Percentiles rank a stretch among this genome's conserved stretches.
Evolutionary conservation across 2,329 filamentous ascomycete genomes (phyloP).

Genomic region (Lizonia empirigonia): DNA sequence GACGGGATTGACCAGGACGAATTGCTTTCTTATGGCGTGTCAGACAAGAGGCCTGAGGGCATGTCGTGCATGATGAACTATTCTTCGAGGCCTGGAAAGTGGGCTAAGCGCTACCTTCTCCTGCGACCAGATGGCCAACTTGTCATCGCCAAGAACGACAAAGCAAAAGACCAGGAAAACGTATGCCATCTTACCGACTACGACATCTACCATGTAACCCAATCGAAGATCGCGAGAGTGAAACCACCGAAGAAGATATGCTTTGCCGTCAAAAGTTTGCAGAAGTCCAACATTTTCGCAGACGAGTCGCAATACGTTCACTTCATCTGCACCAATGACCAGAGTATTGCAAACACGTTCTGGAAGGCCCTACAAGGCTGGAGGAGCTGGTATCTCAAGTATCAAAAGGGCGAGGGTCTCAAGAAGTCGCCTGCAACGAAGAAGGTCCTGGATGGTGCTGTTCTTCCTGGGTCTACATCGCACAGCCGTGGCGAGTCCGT

Average conservation of each 20-base stretch:
- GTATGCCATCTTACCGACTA: slow-evolving; percentile 90
- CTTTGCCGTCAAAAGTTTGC: slow-evolving; percentile 89
- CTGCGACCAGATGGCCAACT: slow-evolving; percentile 75
- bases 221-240: slow-evolving; percentile 70
- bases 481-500: slow-evolving; percentile 46
- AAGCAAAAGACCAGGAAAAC: slow-evolving; percentile 67
- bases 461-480: slow-evolving; percentile 21
- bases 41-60: slow-evolving; percentile 67
- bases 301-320: slow-evolving; percentile 87
- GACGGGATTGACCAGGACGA: slow-evolving; percentile 61
- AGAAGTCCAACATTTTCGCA: slow-evolving; percentile 83
- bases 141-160: slow-evolving; percentile 71
- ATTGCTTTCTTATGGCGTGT: slow-evolving; percentile 69
- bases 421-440: slow-evolving; percentile 44
- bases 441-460: slow-evolving; percentile 24
- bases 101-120: slow-evolving; percentile 83
- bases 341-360: slow-evolving; percentile 69
- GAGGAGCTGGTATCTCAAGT: slow-evolving; percentile 90
- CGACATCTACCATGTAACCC: slow-evolving; percentile 82
- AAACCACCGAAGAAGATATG: slow-evolving; percentile 85
- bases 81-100: slow-evolving; percentile 81
- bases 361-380: slow-evolving; percentile 75
- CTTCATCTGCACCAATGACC: slow-evolving; percentile 84
- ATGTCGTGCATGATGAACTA: slow-evolving; percentile 76
- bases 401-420: slow-evolving; percentile 66